Evolutionary conservation across 2,329 filamentous ascomycete genomes (phyloP).

Genomic region (Saccharata proteae): DNA sequence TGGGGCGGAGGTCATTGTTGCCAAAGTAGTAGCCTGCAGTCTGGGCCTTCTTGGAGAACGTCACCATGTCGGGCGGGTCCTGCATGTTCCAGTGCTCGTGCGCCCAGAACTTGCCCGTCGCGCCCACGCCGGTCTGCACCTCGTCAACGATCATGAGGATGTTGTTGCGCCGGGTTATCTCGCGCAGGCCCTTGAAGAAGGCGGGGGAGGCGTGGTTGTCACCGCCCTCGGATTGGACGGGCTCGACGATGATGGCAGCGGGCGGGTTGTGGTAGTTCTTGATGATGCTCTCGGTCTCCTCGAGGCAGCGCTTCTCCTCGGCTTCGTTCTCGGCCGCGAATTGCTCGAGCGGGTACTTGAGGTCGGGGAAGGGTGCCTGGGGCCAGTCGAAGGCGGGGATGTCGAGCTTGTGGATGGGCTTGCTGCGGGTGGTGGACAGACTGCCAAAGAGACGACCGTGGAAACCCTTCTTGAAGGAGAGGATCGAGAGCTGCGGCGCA

Average conservation of each 20-base stretch:
- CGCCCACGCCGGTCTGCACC: constrained; percentile 85
- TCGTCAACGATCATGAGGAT: constrained; percentile 87
- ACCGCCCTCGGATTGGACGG: constrained; percentile 85
- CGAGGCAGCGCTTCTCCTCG: constrained; percentile 69
- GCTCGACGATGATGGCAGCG: constrained; percentile 74
- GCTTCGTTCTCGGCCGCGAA: constrained; percentile 69
- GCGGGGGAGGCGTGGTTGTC: constrained; percentile 84
- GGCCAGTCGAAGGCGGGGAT: constrained; percentile 95
- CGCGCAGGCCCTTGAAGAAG: constrained; percentile 78
- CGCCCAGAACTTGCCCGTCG: constrained; percentile 91
- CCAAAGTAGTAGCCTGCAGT: constrained; percentile 87
- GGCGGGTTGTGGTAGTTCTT: constrained; percentile 67
- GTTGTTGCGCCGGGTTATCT: constrained; percentile 62
- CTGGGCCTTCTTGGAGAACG: constrained; percentile 92
- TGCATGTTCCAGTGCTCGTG: constrained; percentile 86
- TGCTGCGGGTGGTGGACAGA: constrained; percentile 79
- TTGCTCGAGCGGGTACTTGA: constrained; percentile 79
- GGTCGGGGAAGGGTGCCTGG: constrained; percentile 69
- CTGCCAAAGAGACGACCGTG: constrained; percentile 83
- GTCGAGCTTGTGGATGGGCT: constrained; percentile 89
- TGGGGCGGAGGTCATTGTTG: constrained; percentile 66
- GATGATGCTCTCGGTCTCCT: constrained; percentile 74
- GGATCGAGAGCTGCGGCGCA: constrained; percentile 66
- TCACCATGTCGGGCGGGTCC: constrained; percentile 80
- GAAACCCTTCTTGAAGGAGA: constrained; percentile 81